Base-by-base conservation (phyloP, 345 rosid genomes). In the Sapria himalayana region DNA sequence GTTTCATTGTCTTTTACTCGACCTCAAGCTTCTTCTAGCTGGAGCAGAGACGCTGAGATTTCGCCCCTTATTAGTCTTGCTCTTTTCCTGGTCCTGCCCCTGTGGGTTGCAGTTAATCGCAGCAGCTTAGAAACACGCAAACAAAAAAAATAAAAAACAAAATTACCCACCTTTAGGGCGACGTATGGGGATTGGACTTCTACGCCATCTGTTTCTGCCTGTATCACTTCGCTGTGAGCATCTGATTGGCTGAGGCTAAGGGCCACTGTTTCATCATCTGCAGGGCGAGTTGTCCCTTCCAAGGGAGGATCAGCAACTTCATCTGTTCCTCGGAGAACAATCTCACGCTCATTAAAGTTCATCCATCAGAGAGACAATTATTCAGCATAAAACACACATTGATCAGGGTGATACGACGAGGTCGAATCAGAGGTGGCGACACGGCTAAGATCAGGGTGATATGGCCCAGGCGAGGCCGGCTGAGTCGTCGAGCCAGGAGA, bases 241-340 rank as follows among this genome's bases (percentile, higher is more conserved):
- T 43, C 55, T 3, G 74, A 68, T 43, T 40, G 21, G 67, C 70
- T 2, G 61, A 40, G 21, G 37, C 48, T 7, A 38, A 44, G 14
- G 14, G 49, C 25, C 17, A 20, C 33, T 3, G 57, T 43, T 46
- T 9, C 22, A 15, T 39, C 56, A 29, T 55, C 29, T 29, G 1
- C 22, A 29, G 60, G 48, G 8, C 21, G 52, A 1, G 32, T 13
- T 19, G n/a, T 35, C 21, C 17, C 67, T 45, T 65, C 84, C 47
- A 25, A 39, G 21, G 70, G 31, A 7, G 68, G 60, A 58, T 70
- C 62, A 49, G 54, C 48, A 9, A 65, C 57, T 55, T 81, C 85
- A 31, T 73, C 89, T 58, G 73, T 33, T 44, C 35, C 23, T 29
- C 3, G 7, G 13, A n/a, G n/a, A n/a, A n/a, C n/a, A n/a, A n/a